Conservation (phyloP, 2,329 filamentous ascomycete species). For the Nigrograna mackinnonii region DNA sequence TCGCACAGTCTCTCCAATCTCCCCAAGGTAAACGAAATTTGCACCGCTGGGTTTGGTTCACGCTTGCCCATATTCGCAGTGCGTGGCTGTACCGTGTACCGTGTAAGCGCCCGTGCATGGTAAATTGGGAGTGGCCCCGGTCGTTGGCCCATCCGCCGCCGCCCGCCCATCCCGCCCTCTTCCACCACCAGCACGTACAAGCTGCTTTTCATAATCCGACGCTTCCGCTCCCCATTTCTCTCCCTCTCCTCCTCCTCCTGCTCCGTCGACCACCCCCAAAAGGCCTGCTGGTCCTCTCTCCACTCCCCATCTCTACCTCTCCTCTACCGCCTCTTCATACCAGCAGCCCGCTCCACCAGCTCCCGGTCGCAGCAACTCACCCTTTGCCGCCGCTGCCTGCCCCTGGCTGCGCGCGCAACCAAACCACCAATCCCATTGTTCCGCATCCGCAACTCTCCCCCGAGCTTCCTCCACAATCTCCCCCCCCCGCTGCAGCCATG, state of each 20-base stretch:
- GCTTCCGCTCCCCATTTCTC: neutral
- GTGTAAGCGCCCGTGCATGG: no score
- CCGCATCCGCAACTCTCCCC: neutral
- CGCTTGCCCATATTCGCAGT: no score
- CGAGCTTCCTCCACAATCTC: neutral
- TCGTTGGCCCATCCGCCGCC: no score
- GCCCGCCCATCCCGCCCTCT: no score
- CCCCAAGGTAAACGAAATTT: no score
- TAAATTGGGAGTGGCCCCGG: no score
- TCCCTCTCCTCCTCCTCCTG: neutral
- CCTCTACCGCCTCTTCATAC: neutral
- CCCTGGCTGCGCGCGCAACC: neutral
- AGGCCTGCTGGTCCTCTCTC: no score
- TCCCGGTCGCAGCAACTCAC: neutral
- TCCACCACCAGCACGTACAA: no score
- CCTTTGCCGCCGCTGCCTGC: neutral
- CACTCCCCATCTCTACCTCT: neutral
- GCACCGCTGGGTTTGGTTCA: no score
- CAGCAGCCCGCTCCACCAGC: neutral
- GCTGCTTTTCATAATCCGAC: constrained; percentile 2
- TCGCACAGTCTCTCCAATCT: no score
- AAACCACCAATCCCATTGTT: neutral
- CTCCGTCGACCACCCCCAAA: neutral
- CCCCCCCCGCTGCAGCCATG: constrained; percentile 17
- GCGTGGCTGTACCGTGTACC: no score